Conservation (phyloP, 805 yeast genomes). For the Starmerella floricola region DNA sequence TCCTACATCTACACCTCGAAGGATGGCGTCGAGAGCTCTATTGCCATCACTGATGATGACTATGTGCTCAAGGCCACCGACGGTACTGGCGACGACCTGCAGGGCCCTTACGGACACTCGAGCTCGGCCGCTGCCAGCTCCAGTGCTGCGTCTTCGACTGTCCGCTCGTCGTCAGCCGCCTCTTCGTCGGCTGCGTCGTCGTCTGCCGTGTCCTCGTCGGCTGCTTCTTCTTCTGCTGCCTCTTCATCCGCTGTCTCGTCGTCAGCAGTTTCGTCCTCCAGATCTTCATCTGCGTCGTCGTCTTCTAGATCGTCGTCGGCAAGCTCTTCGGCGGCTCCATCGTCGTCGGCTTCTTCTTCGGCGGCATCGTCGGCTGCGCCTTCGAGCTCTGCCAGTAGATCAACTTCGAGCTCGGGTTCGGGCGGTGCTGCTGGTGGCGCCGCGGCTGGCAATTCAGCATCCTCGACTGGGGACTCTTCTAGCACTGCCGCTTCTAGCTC, state of each 20-base stretch:
- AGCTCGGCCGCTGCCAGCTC: constrained; percentile 8
- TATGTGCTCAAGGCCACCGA: constrained; percentile 48
- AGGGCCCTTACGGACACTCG: constrained; percentile 20
- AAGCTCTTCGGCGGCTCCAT: neutral
- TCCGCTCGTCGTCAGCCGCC: constrained; percentile 7
- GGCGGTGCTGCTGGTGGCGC: constrained; percentile 10
- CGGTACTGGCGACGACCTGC: constrained; percentile 50
- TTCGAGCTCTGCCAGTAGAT: constrained; percentile 4
- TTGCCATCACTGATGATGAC: constrained; percentile 51
- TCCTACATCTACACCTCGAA: constrained; percentile 46
- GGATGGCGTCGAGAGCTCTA: constrained; percentile 34
- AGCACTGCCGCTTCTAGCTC: constrained; percentile 4
- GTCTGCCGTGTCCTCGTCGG: constrained; percentile 7
- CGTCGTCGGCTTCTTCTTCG: neutral
- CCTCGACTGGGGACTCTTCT: too few relatives aligned
- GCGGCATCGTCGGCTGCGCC: constrained; percentile 1
- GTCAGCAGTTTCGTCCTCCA: too few relatives aligned
- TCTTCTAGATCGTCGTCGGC: constrained; percentile 8
- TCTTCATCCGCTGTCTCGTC: constrained; percentile 11
- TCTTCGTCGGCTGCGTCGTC: constrained; percentile 11
- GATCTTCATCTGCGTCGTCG: constrained; percentile 14
- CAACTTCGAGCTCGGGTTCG: constrained; percentile 7
- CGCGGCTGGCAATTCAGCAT: too few relatives aligned
- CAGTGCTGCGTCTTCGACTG: constrained; percentile 13
- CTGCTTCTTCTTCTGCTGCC: constrained; percentile 16